Conservation (phyloP, 148 eudicot species). For the Rhododendron griersonianum region DNA sequence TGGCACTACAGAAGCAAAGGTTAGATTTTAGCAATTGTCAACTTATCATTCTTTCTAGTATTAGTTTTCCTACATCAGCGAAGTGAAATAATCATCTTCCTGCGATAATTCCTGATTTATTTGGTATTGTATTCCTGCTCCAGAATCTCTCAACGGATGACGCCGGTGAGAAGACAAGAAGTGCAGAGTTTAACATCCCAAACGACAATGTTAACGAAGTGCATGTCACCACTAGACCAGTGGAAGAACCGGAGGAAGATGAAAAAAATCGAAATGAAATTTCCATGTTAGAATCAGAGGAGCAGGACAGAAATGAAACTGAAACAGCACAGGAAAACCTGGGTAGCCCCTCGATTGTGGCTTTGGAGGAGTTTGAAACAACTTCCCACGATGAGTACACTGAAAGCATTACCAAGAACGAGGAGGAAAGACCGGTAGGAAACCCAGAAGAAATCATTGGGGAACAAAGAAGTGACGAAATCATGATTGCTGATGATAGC, state of each 20-base stretch:
- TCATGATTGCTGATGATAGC: not conserved
- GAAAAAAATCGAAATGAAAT: not conserved
- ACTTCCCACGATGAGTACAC: not conserved
- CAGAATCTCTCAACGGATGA: slow-evolving; percentile 8
- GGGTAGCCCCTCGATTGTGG: slow-evolving; percentile 5
- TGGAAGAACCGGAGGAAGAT: slow-evolving; percentile 3
- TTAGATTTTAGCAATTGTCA: not conserved
- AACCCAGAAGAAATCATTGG: slow-evolving; percentile 4
- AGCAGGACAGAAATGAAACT: not conserved
- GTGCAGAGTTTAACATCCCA: not conserved
- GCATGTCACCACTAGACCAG: slow-evolving; percentile 5
- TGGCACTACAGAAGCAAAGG: slow-evolving; percentile 17
- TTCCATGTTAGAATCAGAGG: not conserved
- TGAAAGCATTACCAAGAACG: not conserved
- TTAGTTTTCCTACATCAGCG: not conserved
- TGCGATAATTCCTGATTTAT: not conserved
- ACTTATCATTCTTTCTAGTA: not conserved
- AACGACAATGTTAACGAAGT: not conserved
- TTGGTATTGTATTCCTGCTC: not conserved
- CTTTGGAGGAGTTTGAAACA: slow-evolving; percentile 5
- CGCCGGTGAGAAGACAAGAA: slow-evolving; percentile 1
- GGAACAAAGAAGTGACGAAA: not conserved
- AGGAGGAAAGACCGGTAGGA: slow-evolving; percentile 2
- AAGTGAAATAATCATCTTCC: not conserved
- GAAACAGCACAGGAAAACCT: not conserved